Base-by-base conservation (phyloP, 768 basidiomycete genomes). In the Lanmaoa pseudosensibilis region DNA sequence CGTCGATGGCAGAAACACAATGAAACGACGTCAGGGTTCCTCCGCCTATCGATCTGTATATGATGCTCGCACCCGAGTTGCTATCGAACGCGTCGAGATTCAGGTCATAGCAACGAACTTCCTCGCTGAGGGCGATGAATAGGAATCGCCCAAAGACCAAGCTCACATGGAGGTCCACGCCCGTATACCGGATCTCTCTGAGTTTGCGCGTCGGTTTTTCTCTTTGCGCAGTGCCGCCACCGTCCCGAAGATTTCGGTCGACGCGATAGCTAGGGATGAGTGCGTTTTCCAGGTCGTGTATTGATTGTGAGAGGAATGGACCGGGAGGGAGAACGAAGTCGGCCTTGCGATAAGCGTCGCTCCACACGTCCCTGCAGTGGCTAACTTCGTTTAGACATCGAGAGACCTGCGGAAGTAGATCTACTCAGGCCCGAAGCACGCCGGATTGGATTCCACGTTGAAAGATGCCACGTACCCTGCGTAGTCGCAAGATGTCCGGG, bases 91-190 rank as follows among this genome's bases (percentile, higher is more conserved):
- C 8, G 12, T 47, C 44, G 36, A 50, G 37, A 25, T n/a, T 63
- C 54, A 50, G 19, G 25, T 50, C 27, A 30, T 66, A 60, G 12
- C 65, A 65, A 8, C 55, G 53, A 13, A 65, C 45, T 48, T 57
- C 52, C 15, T 60, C 48, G 18, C 16, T 46, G 27, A 66, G 38
- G 23, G 55, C 65, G 23, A 64, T 9, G 33, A 66, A 5, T 18
- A 63, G 25, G 40, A 57, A 67, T 16, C 48, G 57, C 8, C 62
- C 62, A 52, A 61, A 55, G 38, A 67, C 41, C 37, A 67, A 37
- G 25, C 44, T 50, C 1, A 44, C 59, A 10, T 32, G 0, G 11
- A 50, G 32, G 1, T n/a, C 49, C 16, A n/a, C 1, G 27, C 46
- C 56, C 0, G 51, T 60, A 19, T 55, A 57, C 13, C 27, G 56